Evolutionary conservation across 2,329 filamentous ascomycete species (phyloP).

Genomic region (Apiospora hydei): DNA sequence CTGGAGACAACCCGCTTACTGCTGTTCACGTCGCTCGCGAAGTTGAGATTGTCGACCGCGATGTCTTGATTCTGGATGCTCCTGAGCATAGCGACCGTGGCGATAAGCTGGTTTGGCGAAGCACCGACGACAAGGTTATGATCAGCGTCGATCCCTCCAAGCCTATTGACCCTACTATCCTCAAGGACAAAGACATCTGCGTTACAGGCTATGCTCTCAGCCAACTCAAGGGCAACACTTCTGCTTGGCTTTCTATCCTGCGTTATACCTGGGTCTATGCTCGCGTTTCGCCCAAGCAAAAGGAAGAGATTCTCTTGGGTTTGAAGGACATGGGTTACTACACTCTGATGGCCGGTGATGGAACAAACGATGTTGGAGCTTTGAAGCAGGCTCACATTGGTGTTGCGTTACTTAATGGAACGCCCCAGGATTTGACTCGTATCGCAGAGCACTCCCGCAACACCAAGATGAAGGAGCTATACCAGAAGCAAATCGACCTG

Average conservation of each 20-base stretch:
- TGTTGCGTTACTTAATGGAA: constrained; percentile 94
- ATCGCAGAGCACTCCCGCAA: constrained; percentile 94
- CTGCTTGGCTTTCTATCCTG: constrained; percentile 78
- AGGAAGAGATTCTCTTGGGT: constrained; percentile 96
- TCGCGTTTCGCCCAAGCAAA: constrained; percentile 97
- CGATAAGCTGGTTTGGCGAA: constrained; percentile 89
- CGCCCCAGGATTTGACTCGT: constrained; percentile 85
- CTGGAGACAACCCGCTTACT: constrained; percentile 95
- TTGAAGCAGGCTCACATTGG: constrained; percentile 98
- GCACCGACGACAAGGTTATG: constrained; percentile 86
- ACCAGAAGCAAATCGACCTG: constrained; percentile 91
- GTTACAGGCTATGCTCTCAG: constrained; percentile 93
- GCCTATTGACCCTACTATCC: constrained; percentile 80
- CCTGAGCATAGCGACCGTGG: constrained; percentile 87
- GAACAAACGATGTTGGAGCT: constrained; percentile 97
- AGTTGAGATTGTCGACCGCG: constrained; percentile 96
- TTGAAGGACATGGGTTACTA: constrained; percentile 97
- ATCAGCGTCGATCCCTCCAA: constrained; percentile 86
- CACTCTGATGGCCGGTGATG: constrained; percentile 97
- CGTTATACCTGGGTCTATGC: constrained; percentile 97
- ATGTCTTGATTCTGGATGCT: constrained; percentile 92
- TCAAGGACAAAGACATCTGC: constrained; percentile 89
- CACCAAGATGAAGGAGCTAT: constrained; percentile 98
- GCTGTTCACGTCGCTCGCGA: constrained; percentile 94
- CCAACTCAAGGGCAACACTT: constrained; percentile 80